Evolutionary conservation across 805 yeast genomes (phyloP).

Genomic region (Starmerella floricola): DNA sequence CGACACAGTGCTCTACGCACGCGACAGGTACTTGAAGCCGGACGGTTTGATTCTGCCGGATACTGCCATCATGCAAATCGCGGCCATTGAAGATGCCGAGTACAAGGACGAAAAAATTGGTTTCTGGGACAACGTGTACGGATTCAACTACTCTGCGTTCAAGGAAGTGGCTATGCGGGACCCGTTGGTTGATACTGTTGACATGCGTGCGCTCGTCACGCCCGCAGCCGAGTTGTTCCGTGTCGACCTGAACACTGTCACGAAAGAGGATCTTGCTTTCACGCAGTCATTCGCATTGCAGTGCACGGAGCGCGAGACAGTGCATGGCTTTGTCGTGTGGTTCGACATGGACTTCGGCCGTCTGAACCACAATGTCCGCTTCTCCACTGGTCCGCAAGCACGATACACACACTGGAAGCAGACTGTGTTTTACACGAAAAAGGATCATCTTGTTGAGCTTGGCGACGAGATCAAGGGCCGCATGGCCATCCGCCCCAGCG

Average conservation of each 20-base stretch:
- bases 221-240: constrained; percentile 58
- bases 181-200: constrained; percentile 94
- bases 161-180: constrained; percentile 76
- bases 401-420: constrained; percentile 98
- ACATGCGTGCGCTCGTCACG: constrained; percentile 63
- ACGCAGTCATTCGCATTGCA: constrained; percentile 53
- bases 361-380: constrained; percentile 41
- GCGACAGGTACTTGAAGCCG: constrained; percentile 67
- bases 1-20: constrained; percentile 86
- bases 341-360: constrained; percentile 74
- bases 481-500: constrained; percentile 66
- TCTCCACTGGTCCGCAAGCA: constrained; percentile 90
- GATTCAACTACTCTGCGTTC: constrained; percentile 90
- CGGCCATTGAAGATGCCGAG: constrained; percentile 85
- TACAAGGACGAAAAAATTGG: constrained; percentile 84
- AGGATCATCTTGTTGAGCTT: constrained; percentile 59
- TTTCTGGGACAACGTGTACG: constrained; percentile 95
- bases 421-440: constrained; percentile 80
- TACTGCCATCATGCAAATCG: constrained; percentile 76
- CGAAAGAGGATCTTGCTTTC: constrained; percentile 69
- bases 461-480: constrained; percentile 68
- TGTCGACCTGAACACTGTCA: constrained; percentile 82
- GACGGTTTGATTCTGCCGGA: constrained; percentile 94
- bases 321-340: constrained; percentile 90
- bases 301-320: constrained; percentile 65